Conservation (phyloP, 345 rosid species). For the Zanthoxylum bungeanum region DNA sequence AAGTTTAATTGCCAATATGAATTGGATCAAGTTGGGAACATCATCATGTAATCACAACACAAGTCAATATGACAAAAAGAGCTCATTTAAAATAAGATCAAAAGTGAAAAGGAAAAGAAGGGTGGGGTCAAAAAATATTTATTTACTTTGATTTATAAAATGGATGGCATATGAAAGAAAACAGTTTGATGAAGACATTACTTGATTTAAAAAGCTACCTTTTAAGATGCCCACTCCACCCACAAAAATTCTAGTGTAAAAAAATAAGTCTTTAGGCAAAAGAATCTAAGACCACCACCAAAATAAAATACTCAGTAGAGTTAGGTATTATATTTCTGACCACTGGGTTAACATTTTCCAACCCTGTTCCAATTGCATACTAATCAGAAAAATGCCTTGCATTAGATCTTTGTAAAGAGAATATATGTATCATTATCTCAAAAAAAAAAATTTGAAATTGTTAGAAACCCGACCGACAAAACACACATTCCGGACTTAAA, state of each 20-base stretch:
- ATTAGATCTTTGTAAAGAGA: neutral
- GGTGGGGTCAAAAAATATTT: neutral
- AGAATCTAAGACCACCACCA: neutral
- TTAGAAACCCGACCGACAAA: too few relatives aligned
- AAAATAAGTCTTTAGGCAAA: neutral
- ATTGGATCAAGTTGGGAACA: neutral
- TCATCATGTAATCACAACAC: slow-evolving; percentile 14
- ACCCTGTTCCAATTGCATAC: neutral
- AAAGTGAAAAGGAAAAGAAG: neutral
- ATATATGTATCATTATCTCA: too few relatives aligned
- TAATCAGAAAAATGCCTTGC: neutral
- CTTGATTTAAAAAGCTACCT: neutral
- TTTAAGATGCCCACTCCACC: slow-evolving; percentile 11
- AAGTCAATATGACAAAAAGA: slow-evolving; percentile 16
- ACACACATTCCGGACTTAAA: too few relatives aligned
- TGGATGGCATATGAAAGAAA: neutral
- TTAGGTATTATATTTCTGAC: neutral
- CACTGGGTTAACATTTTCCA: neutral
- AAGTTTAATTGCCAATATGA: slow-evolving; percentile 10
- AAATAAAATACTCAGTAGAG: neutral
- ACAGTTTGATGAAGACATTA: neutral
- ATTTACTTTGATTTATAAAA: neutral
- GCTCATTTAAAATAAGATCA: neutral
- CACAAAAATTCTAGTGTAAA: neutral
- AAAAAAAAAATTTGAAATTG: neutral